Percentiles rank a stretch among this genome's conserved stretches.
These are phyloP conservation scores for Pleurotus ostreatus DNA, from an alignment of 768 basidiomycete genomes.

Conservation along the genomic window DNA sequence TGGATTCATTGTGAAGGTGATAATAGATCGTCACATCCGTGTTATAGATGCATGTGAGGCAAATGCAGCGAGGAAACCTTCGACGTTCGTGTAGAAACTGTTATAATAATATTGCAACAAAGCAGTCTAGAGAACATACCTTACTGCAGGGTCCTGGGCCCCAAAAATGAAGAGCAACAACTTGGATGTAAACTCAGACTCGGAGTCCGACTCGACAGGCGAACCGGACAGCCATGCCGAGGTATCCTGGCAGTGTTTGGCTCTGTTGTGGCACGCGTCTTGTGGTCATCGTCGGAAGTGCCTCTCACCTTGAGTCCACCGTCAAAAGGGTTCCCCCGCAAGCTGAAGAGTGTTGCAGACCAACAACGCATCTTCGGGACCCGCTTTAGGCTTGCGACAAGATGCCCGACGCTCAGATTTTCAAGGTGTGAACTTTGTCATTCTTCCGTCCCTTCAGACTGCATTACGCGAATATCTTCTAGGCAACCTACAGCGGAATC, in stretches of 20 bases:
- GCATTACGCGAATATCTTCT: constrained; percentile 16
- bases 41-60: too few species aligned
- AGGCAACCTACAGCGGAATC: constrained; percentile 93
- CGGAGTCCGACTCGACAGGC: too few species aligned
- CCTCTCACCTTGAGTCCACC: constrained; percentile 15
- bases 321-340: not conserved
- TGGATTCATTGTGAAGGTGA: not conserved
- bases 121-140: too few species aligned
- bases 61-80: too few species aligned
- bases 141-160: too few species aligned
- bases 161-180: too few species aligned
- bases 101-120: too few species aligned
- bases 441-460: constrained; percentile 14
- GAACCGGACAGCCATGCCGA: too few species aligned
- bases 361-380: constrained; percentile 3
- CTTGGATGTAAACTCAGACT: too few species aligned
- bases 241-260: constrained; percentile 20
- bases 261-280: constrained; percentile 39
- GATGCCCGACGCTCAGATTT: constrained; percentile 86
- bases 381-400: constrained; percentile 8
- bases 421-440: constrained; percentile 52
- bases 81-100: too few species aligned
- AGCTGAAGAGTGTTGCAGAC: constrained; percentile 11
- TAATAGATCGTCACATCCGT: not conserved
- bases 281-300: constrained; percentile 24